Percentiles rank a stretch among this genome's conserved stretches.
Conservation (phyloP, 139 green algal genomes). For the Pleodorina starrii region DNA sequence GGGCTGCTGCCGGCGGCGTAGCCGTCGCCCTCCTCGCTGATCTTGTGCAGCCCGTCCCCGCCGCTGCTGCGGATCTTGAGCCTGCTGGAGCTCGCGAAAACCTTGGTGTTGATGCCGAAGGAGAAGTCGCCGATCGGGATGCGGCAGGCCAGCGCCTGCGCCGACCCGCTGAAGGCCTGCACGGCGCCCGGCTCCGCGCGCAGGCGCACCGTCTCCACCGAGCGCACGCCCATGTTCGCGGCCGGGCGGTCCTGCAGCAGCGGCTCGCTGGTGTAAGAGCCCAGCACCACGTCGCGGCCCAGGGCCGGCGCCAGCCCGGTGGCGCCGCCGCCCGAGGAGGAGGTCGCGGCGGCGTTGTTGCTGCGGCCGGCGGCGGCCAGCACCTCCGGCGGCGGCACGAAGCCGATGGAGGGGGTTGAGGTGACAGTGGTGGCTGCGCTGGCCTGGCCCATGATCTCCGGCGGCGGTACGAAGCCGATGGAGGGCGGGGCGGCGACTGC, state of each 20-base stretch:
- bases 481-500: neutral
- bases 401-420: neutral
- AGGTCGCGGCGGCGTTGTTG: neutral
- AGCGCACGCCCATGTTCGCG: neutral
- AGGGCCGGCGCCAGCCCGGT: too few species aligned
- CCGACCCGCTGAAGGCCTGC: neutral
- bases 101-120: slow-evolving; percentile 38
- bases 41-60: too few species aligned
- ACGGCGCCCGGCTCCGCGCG: neutral
- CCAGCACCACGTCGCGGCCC: neutral
- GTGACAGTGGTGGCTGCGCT: neutral
- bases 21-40: too few species aligned
- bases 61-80: neutral
- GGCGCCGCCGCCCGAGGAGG: neutral
- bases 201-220: neutral
- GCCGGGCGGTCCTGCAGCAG: neutral
- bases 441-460: neutral
- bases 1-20: too few species aligned
- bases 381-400: neutral
- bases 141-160: neutral
- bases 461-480: neutral
- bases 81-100: slow-evolving; percentile 20
- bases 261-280: neutral
- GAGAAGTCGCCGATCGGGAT: slow-evolving; percentile 23
- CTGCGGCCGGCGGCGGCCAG: neutral